Base-by-base conservation (phyloP, 192 early-diverging fungal species). In the Podila epigama region DNA sequence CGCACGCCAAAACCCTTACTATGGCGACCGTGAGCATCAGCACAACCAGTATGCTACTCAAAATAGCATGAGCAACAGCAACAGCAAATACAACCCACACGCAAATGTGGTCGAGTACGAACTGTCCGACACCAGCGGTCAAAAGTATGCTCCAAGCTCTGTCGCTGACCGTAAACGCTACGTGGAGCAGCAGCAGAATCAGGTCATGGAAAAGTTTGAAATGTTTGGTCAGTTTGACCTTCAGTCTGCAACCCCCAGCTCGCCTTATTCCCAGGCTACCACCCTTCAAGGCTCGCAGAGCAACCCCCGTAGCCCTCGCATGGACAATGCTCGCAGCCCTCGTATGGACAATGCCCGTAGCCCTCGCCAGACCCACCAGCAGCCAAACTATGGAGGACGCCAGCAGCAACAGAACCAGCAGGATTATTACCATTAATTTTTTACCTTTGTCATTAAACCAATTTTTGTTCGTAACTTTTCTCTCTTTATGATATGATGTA, bases 21-120 rank as follows among this genome's bases (percentile, higher is more conserved):
- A 54, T 25, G 52, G 52, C 29, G 52, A 54, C 16, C 27, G 52
- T 28, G 13, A 54, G 27, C 15, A 32, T 32, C n/a, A n/a, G n/a
- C n/a, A n/a, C n/a, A n/a, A n/a, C n/a, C n/a, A n/a, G n/a, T n/a
- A n/a, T n/a, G n/a, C n/a, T n/a, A n/a, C n/a, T n/a, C n/a, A n/a
- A n/a, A n/a, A n/a, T n/a, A n/a, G n/a, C n/a, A n/a, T n/a, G n/a
- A 25, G 22, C 63, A 65, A 48, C 64, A 28, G 48, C 39, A 5
- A 27, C 65, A 42, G 29, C 20, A 34, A 58, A 10, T 22, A 34
- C 16, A 28, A 18, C 48, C 48, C 42, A 8, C 50, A 41, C 35
- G 40, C n/a, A 22, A 63, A 62, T 34, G 55, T 56, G 28, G 51
- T 58, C 20, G 71, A 75, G 63, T 75, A 75, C 52, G 71, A 73